Conservation (phyloP, 2,329 filamentous ascomycete species). For the Xylariaceae sp. region DNA sequence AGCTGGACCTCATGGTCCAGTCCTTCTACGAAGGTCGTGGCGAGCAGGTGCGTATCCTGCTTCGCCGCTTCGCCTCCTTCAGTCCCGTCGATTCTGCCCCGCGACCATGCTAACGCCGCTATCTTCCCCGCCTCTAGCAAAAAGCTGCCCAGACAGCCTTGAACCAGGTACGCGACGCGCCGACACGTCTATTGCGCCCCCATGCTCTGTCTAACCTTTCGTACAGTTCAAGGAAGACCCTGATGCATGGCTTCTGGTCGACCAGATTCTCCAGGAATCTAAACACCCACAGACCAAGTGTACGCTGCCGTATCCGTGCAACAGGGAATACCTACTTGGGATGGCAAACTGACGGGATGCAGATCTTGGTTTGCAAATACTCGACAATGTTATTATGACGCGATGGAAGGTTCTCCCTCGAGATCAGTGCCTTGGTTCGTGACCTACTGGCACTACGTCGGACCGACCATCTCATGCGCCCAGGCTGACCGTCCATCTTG, state of each 20-base stretch:
- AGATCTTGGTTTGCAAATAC: constrained; percentile 92
- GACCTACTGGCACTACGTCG: constrained; percentile 2
- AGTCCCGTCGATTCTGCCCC: no score
- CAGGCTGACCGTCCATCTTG: constrained; percentile 10
- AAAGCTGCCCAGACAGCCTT: constrained; percentile 88
- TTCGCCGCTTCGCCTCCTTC: no score
- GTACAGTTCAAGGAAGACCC: constrained; percentile 95
- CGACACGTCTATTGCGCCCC: constrained; percentile 5
- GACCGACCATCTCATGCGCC: no score
- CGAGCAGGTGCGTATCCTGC: constrained; percentile 70
- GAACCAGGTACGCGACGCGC: constrained; percentile 65
- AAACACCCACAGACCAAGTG: constrained; percentile 96
- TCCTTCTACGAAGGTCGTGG: constrained; percentile 97
- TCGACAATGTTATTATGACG: constrained; percentile 97
- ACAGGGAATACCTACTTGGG: background rate
- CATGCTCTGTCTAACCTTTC: constrained; percentile 19
- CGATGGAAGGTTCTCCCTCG: constrained; percentile 96
- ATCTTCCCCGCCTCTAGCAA: constrained; percentile 56
- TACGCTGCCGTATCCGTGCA: constrained; percentile 36
- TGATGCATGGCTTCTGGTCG: constrained; percentile 94
- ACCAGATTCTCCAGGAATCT: constrained; percentile 90
- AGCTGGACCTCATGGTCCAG: constrained; percentile 94
- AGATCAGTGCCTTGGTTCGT: constrained; percentile 84
- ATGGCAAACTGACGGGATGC: constrained; percentile 20
- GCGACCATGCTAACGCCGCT: constrained; percentile 12